A percentile compares a stretch with the other conserved stretches of the same genome.
phyloP scores from a whole-genome alignment of 768 basidiomycete species.

The Auricularia cornea region DNA sequence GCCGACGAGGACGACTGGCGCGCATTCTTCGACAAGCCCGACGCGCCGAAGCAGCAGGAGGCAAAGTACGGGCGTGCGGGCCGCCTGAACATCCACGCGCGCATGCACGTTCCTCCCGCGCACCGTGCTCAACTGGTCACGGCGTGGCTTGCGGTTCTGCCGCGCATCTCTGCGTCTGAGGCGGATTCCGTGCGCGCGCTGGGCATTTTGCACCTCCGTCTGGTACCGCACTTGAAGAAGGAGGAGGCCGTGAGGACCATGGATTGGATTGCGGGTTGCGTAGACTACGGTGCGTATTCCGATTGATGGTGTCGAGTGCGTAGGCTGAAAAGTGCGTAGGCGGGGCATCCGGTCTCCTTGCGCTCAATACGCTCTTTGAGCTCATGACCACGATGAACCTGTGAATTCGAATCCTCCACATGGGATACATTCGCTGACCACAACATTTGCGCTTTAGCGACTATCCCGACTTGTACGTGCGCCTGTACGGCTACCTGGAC shows the following conservation, averaged over 20 bases:
- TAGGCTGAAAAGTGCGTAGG: constrained; percentile 34
- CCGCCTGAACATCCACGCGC: constrained; percentile 60
- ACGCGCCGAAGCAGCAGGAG: constrained; percentile 26
- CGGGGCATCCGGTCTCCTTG: constrained; percentile 77
- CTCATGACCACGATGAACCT: constrained; percentile 91
- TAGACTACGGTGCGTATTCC: constrained; percentile 66
- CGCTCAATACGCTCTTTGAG: constrained; percentile 83
- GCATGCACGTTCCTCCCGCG: constrained; percentile 64
- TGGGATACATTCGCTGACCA: constrained; percentile 3
- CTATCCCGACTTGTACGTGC: constrained; percentile 91
- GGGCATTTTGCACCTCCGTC: constrained; percentile 72
- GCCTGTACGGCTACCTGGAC: constrained; percentile 84
- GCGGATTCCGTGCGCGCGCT: constrained; percentile 42
- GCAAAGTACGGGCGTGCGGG: constrained; percentile 45
- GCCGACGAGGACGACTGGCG: constrained; percentile 63
- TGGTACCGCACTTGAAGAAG: constrained; percentile 75
- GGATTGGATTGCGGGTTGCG: constrained; percentile 84
- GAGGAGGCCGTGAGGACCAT: constrained; percentile 57
- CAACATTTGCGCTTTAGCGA: constrained; percentile 47
- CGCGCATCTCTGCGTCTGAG: constrained; percentile 38
- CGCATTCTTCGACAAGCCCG: constrained; percentile 71
- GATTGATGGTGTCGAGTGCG: background rate
- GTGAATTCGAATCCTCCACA: constrained; percentile 37
- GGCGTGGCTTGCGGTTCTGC: constrained; percentile 69
- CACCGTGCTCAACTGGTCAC: constrained; percentile 76